These are phyloP conservation scores for Chrysanthemum makinoi DNA, from an alignment of 129 eudicot species.

Conservation along the genomic window DNA sequence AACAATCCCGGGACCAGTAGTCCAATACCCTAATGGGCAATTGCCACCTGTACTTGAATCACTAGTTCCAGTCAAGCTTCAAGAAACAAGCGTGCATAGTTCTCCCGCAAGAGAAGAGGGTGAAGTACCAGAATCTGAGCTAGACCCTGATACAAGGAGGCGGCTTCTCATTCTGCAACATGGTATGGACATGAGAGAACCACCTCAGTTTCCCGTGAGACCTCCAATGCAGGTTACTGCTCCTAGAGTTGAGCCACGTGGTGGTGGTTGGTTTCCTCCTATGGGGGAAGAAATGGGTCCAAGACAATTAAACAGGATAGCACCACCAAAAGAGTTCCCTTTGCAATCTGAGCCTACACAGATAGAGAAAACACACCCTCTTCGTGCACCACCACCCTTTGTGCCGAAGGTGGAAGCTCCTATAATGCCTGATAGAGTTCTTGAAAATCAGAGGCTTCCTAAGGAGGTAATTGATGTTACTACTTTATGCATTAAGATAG, in stretches of 20 bases:
- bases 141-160: constrained; percentile 96
- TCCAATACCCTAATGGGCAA: constrained; percentile 49
- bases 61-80: constrained; percentile 49
- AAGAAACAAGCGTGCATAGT: constrained; percentile 63
- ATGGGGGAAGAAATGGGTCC: constrained; percentile 80
- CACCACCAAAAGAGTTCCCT: constrained; percentile 59
- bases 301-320: constrained; percentile 39
- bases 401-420: constrained; percentile 55
- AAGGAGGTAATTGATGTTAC: constrained; percentile 63
- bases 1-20: constrained; percentile 40
- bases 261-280: constrained; percentile 74
- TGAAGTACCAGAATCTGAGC: constrained; percentile 93
- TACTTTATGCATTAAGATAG: constrained; percentile 4
- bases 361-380: constrained; percentile 60
- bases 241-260: constrained; percentile 61
- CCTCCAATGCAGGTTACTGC: constrained; percentile 61
- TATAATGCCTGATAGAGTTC: constrained; percentile 53
- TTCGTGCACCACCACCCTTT: constrained; percentile 62
- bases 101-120: constrained; percentile 99
- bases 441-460: constrained; percentile 63
- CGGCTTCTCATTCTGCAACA: constrained; percentile 92
- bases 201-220: constrained; percentile 66
- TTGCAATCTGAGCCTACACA: constrained; percentile 46
- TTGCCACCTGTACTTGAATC: constrained; percentile 51
- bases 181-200: constrained; percentile 83